phyloP scores from a whole-genome alignment of 2,329 filamentous ascomycete species.

The Lasiodiplodia gonubiensis region DNA sequence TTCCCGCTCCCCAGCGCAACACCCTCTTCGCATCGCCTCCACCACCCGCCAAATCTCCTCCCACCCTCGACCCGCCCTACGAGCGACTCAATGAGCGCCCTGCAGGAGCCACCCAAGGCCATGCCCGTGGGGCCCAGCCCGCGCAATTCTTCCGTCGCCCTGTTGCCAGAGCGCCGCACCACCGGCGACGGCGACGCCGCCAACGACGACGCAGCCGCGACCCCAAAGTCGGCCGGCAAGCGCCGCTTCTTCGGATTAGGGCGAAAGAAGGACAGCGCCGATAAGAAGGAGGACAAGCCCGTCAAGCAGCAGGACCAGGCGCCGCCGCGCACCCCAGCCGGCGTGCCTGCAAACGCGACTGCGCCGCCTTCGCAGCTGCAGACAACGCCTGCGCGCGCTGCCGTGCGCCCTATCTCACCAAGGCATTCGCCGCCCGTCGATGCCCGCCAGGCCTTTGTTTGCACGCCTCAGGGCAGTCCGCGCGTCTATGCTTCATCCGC shows the following conservation, averaged over 20 bases:
- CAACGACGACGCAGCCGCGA: conserved; percentile 31
- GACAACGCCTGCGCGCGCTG: conserved; percentile 11
- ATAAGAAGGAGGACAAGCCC: conserved; percentile 29
- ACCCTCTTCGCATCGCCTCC: background rate
- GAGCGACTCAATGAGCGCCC: conserved; percentile 36
- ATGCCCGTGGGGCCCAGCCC: conserved; percentile 31
- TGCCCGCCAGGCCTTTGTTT: conserved; percentile 36
- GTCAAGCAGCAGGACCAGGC: background rate
- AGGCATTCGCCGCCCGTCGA: conserved; percentile 35
- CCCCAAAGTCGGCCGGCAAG: conserved; percentile 36
- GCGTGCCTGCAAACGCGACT: conserved; percentile 22
- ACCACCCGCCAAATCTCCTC: background rate
- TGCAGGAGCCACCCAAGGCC: conserved; percentile 32
- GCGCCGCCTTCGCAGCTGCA: conserved; percentile 6
- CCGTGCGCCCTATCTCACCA: conserved; percentile 32
- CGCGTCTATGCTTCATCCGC: conserved; percentile 41
- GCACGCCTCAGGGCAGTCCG: conserved; percentile 44
- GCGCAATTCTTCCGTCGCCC: conserved; percentile 34
- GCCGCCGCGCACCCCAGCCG: conserved; percentile 11
- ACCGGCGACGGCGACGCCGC: conserved; percentile 29
- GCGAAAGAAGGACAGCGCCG: conserved; percentile 42
- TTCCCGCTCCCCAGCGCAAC: conserved; percentile 1
- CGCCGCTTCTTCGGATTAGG: conserved; percentile 45
- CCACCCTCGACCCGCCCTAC: background rate
- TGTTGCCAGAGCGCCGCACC: conserved; percentile 33